Conservation (phyloP, 768 basidiomycete genomes). For the Russula ochroleuca region DNA sequence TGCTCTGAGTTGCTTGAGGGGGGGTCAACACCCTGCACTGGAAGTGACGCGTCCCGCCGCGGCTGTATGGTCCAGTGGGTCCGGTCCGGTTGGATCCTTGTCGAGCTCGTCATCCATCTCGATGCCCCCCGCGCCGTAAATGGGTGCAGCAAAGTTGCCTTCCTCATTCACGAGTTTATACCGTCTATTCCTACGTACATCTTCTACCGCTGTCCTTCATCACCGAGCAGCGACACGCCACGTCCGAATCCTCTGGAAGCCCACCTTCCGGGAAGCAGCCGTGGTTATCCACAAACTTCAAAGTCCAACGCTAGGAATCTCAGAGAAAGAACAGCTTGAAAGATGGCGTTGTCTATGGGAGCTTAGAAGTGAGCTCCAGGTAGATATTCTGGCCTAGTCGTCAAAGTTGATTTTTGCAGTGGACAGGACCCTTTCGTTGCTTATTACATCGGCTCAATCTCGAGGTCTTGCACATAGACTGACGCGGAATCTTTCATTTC, state of each 20-base stretch:
- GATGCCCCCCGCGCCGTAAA: not conserved
- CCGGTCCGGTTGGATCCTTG: not conserved
- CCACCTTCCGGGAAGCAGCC: constrained; percentile 24
- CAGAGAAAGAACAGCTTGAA: constrained; percentile 17
- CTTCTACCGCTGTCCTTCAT: constrained; percentile 24
- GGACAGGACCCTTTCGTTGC: constrained; percentile 59
- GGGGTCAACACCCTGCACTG: no score
- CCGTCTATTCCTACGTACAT: constrained; percentile 23
- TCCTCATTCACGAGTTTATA: constrained; percentile 23
- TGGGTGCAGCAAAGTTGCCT: constrained; percentile 14
- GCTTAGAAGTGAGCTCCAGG: constrained; percentile 13
- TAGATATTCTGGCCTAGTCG: not conserved
- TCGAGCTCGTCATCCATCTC: not conserved
- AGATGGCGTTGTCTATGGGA: constrained; percentile 23
- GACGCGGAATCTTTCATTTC: constrained; percentile 50
- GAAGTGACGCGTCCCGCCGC: no score
- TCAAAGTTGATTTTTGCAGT: constrained; percentile 39
- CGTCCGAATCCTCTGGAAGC: constrained; percentile 21
- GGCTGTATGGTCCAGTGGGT: not conserved
- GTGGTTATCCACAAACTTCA: constrained; percentile 15
- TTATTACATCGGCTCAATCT: constrained; percentile 57
- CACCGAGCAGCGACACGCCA: constrained; percentile 18
- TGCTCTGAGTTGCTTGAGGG: not conserved
- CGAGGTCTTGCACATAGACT: constrained; percentile 59
- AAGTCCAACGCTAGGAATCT: not conserved